Conservation (phyloP, 306 rosid genomes). For the Senna siamea region DNA sequence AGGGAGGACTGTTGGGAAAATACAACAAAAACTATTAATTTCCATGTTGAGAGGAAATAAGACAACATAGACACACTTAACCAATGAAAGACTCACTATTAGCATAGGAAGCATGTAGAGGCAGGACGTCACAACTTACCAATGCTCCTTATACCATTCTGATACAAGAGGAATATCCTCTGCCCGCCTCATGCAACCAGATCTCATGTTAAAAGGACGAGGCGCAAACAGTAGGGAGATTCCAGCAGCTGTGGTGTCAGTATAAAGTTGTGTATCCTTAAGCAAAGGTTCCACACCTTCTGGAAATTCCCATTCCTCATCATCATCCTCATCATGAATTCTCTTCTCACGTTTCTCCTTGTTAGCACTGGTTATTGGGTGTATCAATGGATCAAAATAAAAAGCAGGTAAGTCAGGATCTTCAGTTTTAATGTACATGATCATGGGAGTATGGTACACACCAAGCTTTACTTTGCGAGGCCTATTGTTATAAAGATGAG, state of each 20-base stretch:
- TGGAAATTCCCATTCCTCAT: constrained; percentile 77
- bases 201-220: constrained; percentile 98
- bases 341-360: constrained; percentile 90
- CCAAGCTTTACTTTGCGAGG: constrained; percentile 98
- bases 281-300: constrained; percentile 92
- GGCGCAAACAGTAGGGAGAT: constrained; percentile 93
- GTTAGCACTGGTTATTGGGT: constrained; percentile 93
- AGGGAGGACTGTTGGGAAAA: constrained; percentile 77
- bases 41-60: background rate
- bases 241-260: constrained; percentile 98
- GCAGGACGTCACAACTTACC: constrained; percentile 52
- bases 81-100: background rate
- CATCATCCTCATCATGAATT: constrained; percentile 78
- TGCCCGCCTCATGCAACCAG: constrained; percentile 93
- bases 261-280: constrained; percentile 83
- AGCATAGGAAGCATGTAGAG: background rate
- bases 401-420: constrained; percentile 99
- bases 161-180: constrained; percentile 98
- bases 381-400: constrained; percentile 96
- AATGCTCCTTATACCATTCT: constrained; percentile 98
- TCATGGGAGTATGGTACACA: constrained; percentile 92
- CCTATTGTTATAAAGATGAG: constrained; percentile 98
- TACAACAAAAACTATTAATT: background rate
- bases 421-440: constrained; percentile 94
- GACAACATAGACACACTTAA: background rate